Conservation (phyloP, 257 asterid species). For the Solanum lycopersicoides region DNA sequence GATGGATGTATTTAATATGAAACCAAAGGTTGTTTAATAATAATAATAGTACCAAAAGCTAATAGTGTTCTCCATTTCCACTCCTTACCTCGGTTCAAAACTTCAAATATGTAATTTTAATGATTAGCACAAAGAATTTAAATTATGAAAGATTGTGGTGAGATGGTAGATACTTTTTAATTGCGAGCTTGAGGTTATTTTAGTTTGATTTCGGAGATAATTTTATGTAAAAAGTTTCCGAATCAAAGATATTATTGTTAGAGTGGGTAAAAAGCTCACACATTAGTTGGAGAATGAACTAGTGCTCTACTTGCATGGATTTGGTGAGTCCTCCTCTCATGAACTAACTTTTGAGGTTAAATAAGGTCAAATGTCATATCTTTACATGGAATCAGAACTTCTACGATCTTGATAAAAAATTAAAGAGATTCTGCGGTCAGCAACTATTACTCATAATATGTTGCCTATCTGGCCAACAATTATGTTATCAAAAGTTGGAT, state of each 20-base stretch:
- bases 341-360: neutral
- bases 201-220: neutral
- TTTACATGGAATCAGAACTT: no score
- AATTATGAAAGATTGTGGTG: neutral
- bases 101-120: neutral
- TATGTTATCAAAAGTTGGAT: neutral
- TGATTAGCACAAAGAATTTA: neutral
- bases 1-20: no score
- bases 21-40: neutral
- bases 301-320: neutral
- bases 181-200: neutral
- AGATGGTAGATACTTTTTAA: neutral
- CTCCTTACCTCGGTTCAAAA: neutral
- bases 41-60: neutral
- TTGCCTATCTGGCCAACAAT: neutral
- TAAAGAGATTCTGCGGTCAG: neutral
- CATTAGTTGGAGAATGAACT: neutral
- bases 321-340: neutral
- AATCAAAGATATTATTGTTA: neutral
- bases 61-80: neutral
- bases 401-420: neutral
- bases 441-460: neutral
- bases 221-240: neutral
- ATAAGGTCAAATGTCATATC: neutral
- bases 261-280: neutral